Evolutionary conservation across 73 alveolate species (phyloP), one percentile per base, ranked within the genome.

Genomic region (Durusdinium trenchii): DNA sequence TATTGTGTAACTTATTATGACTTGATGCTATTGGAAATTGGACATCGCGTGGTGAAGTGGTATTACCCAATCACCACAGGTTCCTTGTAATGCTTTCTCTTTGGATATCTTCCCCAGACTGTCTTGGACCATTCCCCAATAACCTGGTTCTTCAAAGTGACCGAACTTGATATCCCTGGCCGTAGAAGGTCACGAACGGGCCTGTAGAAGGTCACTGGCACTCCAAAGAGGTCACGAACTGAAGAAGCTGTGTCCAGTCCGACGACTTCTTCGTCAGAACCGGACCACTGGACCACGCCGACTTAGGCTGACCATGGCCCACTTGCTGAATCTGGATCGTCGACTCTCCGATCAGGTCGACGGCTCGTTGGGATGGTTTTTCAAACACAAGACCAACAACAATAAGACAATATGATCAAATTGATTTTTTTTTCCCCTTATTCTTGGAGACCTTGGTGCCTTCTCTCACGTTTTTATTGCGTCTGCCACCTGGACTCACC

Each of bases 221-320:
- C 30, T 60, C 30, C 30, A 23, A 32, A 60, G 18, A 23, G 30
- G 73, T 32, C 1, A 60, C 18, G 1, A 23, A 60, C 1, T 60
- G 18, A 60, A 23, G 73, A 32, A 60, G 30, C 30, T 60, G 73
- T 60, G n/a, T 60, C 30, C 73, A 23, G 30, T 4, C 7, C 76
- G 40, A 23, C 6, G 76, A 5, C 76, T 40, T 7, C 9, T 35
- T 20, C 38, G 9, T 62, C 40, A 35, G 6, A 62, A 6, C 76
- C 36, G 43, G 40, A 62, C 28, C 83, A 3, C 51, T 69, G 51
- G n/a, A n/a, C n/a, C n/a, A n/a, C n/a, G n/a, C n/a, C n/a, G n/a
- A n/a, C n/a, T 57, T 40, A 86, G 95, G 95, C 99, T 99, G 45
- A 99, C 99, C 81, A 95, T 99, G 90, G 99, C 99, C 5, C 99